Evolutionary conservation across 2,329 filamentous ascomycete genomes (phyloP).

Genomic region (Aureobasidium lini): DNA sequence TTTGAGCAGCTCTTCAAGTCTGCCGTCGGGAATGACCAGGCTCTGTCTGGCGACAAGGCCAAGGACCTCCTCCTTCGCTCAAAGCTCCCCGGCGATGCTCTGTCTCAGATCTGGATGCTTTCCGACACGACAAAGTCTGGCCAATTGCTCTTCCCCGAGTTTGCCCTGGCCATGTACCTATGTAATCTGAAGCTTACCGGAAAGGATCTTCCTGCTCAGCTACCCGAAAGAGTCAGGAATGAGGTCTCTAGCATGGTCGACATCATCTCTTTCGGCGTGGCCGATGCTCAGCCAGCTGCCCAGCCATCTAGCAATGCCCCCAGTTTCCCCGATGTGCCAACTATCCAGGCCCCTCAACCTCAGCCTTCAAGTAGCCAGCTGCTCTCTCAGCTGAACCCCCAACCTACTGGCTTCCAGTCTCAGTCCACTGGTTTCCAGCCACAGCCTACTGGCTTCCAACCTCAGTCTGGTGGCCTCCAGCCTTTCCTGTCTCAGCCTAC

Average conservation of each 20-base stretch:
- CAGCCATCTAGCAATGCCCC: slow-evolving; percentile 59
- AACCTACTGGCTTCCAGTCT: slow-evolving; percentile 49
- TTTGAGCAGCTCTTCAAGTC: slow-evolving; percentile 98
- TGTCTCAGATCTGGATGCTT: slow-evolving; percentile 84
- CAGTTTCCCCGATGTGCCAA: slow-evolving; percentile 56
- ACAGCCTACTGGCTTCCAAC: slow-evolving; percentile 50
- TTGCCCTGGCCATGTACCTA: slow-evolving; percentile 95
- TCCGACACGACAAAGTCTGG: slow-evolving; percentile 95
- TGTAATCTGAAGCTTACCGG: slow-evolving; percentile 90
- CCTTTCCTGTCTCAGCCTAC: slow-evolving; percentile 42
- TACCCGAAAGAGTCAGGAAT: slow-evolving; percentile 86
- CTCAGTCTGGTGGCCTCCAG: slow-evolving; percentile 51
- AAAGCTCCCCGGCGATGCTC: slow-evolving; percentile 73
- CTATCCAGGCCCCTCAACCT: slow-evolving; percentile 45
- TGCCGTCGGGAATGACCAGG: slow-evolving; percentile 74
- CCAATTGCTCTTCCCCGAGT: slow-evolving; percentile 94
- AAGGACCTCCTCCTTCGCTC: slow-evolving; percentile 83
- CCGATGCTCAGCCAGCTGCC: slow-evolving; percentile 55
- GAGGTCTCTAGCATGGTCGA: slow-evolving; percentile 99
- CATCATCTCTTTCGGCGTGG: slow-evolving; percentile 91
- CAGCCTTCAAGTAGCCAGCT: slow-evolving; percentile 59
- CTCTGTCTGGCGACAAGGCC: slow-evolving; percentile 86
- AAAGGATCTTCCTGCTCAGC: slow-evolving; percentile 63
- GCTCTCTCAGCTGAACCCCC: slow-evolving; percentile 48
- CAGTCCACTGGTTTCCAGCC: slow-evolving; percentile 52